Evolutionary conservation across 768 basidiomycete genomes (phyloP), one percentile per base, ranked within the genome.

Genomic region (Auricularia sp.): DNA sequence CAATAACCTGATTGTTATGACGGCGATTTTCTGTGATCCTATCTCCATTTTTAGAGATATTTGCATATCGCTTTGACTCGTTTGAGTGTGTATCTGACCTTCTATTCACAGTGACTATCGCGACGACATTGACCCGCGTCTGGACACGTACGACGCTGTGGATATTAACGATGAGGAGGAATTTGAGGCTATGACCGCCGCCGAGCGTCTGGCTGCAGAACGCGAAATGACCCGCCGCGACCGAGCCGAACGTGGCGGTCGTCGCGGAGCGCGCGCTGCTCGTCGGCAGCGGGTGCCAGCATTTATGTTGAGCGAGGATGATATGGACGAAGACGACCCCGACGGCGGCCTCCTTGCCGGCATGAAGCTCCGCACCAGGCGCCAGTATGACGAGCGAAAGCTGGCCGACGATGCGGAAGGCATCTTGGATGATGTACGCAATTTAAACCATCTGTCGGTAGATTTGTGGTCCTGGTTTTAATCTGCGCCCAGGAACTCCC

Each of bases 331-430:
- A 53, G 88, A 72, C n/a, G 77, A 87, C 63, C 78, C 75, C 34
- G 85, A 80, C 51, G 90, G 84, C 10, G 81, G 76, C 68, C 85
- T 77, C 76, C 83, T 76, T 65, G 80, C 82, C 16, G 87, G 84
- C 47, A 90, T 93, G 82, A 90, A 87, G 66, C 80, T 84, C 54
- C 84, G 96, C 47, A 88, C 92, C 4, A 83, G 97, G 70, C 83
- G 91, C 70, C 90, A 94, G 70, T 98, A 98, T 67, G 97, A 99
- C 71, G 97, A 99, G 76, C 82, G 91, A 62, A 83, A 85, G 67
- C 91, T 93, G 72, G 74, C 90, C 42, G 96, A 98, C 72, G 95
- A 98, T 76, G 80, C 93, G 67, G 94, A 93, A 61, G 94, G 90
- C 36, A 74, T 87, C 18, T 7, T 34, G 7, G 93, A 93, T 64